A percentile compares a stretch with the other conserved stretches of the same genome.
These are phyloP conservation scores for Alternaria burnsii DNA, from an alignment of 2,329 filamentous ascomycete genomes.

Conservation along the genomic window DNA sequence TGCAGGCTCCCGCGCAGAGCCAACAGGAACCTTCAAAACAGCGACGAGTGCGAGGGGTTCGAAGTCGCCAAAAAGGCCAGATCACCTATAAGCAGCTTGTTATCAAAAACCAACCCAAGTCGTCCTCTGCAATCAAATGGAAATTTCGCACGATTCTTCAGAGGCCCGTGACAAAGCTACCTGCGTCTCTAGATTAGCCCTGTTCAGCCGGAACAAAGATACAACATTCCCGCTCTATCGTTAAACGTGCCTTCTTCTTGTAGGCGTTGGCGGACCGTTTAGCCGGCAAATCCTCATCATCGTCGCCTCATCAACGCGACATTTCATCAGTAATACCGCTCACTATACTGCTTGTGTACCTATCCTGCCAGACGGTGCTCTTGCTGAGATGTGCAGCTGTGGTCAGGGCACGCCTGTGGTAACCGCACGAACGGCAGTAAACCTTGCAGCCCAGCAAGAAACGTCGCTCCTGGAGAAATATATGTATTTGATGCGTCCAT, in stretches of 20 bases:
- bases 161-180: background rate
- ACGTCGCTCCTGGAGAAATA: constrained; percentile 12
- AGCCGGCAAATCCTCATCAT: constrained; percentile 31
- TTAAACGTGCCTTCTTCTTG: constrained; percentile 13
- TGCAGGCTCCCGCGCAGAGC: constrained; percentile 16
- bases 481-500: constrained; percentile 25
- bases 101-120: background rate
- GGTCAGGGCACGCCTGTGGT: constrained; percentile 19
- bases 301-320: constrained; percentile 24
- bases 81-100: background rate
- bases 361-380: constrained; percentile 14
- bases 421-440: constrained; percentile 28
- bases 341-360: constrained; percentile 39
- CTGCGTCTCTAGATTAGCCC: constrained; percentile 14
- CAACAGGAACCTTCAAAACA: background rate
- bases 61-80: background rate
- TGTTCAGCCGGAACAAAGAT: constrained; percentile 25
- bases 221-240: constrained; percentile 15
- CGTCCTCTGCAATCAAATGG: constrained; percentile 13
- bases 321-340: constrained; percentile 31
- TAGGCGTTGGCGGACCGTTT: constrained; percentile 37
- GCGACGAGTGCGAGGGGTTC: background rate
- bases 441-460: constrained; percentile 1
- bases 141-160: background rate
- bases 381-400: constrained; percentile 18